Base-by-base conservation (phyloP, 495 filamentous ascomycete species). In the Trichoderma erinaceum region DNA sequence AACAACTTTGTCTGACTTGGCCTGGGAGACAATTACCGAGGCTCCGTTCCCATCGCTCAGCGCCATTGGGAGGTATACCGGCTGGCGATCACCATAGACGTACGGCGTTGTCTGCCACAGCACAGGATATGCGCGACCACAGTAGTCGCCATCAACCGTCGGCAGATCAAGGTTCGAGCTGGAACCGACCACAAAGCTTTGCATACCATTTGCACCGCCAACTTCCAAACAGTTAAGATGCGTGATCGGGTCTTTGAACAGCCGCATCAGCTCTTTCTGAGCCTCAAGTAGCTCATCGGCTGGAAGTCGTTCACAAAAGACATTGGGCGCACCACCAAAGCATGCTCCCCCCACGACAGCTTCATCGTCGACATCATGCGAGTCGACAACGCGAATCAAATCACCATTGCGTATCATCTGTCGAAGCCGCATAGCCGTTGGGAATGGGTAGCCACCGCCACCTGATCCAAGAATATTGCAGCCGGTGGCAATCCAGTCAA, bases 381-480 rank as follows among this genome's bases (percentile, higher is more conserved):
- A 79, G 67, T 72, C 79, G 25, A 85, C 76, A 5, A 85, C 79
- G 12, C 79, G 77, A 27, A 85, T 77, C 0, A 77, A 72, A 43
- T 76, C 79, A 15, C 83, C 83, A 23, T 73, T 71, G 5, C 79
- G 78, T 0, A 85, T 72, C 43, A 82, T 78, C n/a, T 79, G 73
- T 0, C 80, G 75, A 16, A 84, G 76, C 11, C 72, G 75, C 18
- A 82, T 73, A 75, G 77, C 79, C 16, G 76, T 71, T 5, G 78
- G 70, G 64, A 82, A 83, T 12, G 83, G 82, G 12, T 75, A 80
- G 6, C 83, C 83, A 13, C 87, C 86, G 0, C 86, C 86, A 6
- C 85, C 87, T 0, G 83, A 85, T 6, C 86, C 87, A 18, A 89
- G 82, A 67, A 89, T 82, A 68, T 86, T 84, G 70, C 84, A 85